These are phyloP conservation scores for Capsicum baccatum DNA, from an alignment of 257 asterid species.

Conservation along the genomic window DNA sequence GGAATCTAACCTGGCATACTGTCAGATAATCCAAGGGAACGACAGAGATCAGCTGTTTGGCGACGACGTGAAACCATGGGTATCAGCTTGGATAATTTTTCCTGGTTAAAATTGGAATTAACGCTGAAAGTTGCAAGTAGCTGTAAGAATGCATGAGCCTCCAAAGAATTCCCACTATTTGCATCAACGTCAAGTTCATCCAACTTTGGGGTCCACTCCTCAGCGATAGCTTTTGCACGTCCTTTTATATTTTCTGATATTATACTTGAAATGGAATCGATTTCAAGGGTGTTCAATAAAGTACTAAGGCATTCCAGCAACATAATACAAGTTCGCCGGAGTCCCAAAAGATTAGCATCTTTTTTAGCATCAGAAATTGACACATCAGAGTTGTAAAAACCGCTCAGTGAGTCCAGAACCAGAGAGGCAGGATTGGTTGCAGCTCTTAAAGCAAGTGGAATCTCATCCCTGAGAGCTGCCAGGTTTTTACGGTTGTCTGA, in stretches of 20 bases:
- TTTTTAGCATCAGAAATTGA: slow-evolving; percentile 70
- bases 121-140: slow-evolving; percentile 91
- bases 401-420: slow-evolving; percentile 83
- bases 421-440: slow-evolving; percentile 81
- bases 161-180: slow-evolving; percentile 90
- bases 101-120: slow-evolving; percentile 82
- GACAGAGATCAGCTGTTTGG: slow-evolving; percentile 96
- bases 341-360: slow-evolving; percentile 80
- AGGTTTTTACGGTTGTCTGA: slow-evolving; percentile 95
- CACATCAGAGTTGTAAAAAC: slow-evolving; percentile 70
- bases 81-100: slow-evolving; percentile 70
- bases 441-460: slow-evolving; percentile 81
- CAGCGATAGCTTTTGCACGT: slow-evolving; percentile 86
- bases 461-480: slow-evolving; percentile 79
- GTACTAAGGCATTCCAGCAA: slow-evolving; percentile 92
- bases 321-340: slow-evolving; percentile 96
- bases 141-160: slow-evolving; percentile 98
- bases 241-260: slow-evolving; percentile 67
- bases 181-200: slow-evolving; percentile 94
- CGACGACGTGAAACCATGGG: slow-evolving; percentile 99
- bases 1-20: slow-evolving; percentile 87
- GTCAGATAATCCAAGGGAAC: slow-evolving; percentile 86
- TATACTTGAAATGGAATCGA: slow-evolving; percentile 44
- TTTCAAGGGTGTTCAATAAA: slow-evolving; percentile 52
- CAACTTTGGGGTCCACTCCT: slow-evolving; percentile 91